Base-by-base conservation (phyloP, 2,329 filamentous ascomycete species). In the Epichloe glyceriae region DNA sequence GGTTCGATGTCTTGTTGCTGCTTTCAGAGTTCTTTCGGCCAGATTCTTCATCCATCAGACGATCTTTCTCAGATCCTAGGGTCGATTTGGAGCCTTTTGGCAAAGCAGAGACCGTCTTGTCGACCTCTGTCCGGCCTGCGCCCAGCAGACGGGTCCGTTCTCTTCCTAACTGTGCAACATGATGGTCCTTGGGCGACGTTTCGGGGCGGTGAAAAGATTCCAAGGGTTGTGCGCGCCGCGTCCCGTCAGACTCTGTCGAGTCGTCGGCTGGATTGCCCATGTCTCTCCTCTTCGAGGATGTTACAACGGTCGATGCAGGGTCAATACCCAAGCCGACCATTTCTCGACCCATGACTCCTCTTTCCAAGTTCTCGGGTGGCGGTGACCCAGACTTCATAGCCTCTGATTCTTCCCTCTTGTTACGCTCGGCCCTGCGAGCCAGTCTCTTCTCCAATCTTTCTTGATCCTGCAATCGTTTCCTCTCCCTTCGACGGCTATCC, bases 401-500 rank as follows among this genome's bases (percentile, higher is more conserved):
- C 47, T 77, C 74, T 30, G 74, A 73, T 59, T 79, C 72, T 56
- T 82, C 76, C 46, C 74, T 73, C 54, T 66, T 76, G 60, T 85
- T 81, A 57, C 79, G 80, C 59, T 90, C 86, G 49, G 82, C 82
- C 55, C 79, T 75, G 48, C 79, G 75, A 40, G 81, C 76, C 22
- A 93, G 68, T 52, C 78, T 80, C 50, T 76, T 76, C 56, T 85
- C 80, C 22, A 83, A 68, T 55, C 76, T 80, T 54, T 88, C 81
- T 55, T 82, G 79, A 20, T 91, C 84, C 38, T 75, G 75, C 52
- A 78, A 73, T 49, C 76, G 79, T 67, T 86, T 90, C 63, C 82
- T 81, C 57, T 95, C 87, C 56, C 78, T 81, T 52, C 93, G 79
- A 60, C 90, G 80, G 57, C 83, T 77, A 61, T 98, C 93, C 53